Conservation (phyloP, 495 filamentous ascomycete species). For the Annulohypoxylon bovei region DNA sequence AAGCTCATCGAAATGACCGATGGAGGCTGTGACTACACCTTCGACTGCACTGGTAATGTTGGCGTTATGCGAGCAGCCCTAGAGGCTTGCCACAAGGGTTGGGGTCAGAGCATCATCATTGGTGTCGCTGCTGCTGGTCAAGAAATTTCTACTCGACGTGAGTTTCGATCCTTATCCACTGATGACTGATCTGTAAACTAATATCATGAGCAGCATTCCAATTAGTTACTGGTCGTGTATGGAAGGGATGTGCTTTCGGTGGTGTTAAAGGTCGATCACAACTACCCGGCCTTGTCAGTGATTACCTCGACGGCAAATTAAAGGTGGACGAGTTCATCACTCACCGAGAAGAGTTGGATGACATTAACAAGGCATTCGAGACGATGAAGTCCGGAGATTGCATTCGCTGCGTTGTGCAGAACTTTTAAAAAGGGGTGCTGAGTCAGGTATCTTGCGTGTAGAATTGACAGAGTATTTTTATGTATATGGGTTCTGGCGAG, state of each 20-base stretch:
- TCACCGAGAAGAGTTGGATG: slow-evolving; percentile 80
- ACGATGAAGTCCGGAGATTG: slow-evolving; percentile 97
- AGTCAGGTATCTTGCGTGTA: slow-evolving; percentile 18
- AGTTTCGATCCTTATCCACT: slow-evolving; percentile 52
- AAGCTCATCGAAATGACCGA: slow-evolving; percentile 98
- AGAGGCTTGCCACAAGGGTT: slow-evolving; percentile 99
- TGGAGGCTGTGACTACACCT: slow-evolving; percentile 98
- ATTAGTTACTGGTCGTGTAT: slow-evolving; percentile 95
- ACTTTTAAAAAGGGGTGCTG: slow-evolving; percentile 32
- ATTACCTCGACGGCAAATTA: slow-evolving; percentile 87
- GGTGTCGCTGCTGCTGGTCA: slow-evolving; percentile 97
- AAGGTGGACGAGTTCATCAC: slow-evolving; percentile 99
- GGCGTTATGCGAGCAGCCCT: slow-evolving; percentile 94
- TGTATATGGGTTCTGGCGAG: slow-evolving; percentile 17
- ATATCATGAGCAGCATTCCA: slow-evolving; percentile 80
- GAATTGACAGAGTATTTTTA: slow-evolving; percentile 2
- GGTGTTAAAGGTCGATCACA: slow-evolving; percentile 97
- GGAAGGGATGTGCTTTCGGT: slow-evolving; percentile 97
- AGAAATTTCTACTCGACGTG: slow-evolving; percentile 95
- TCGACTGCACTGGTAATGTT: slow-evolving; percentile 98
- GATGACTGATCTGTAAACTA: slow-evolving; percentile 24
- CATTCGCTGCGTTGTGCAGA: slow-evolving; percentile 82
- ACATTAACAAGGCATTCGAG: slow-evolving; percentile 90
- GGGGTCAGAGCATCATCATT: slow-evolving; percentile 98
- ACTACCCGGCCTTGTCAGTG: slow-evolving; percentile 85